phyloP scores from a whole-genome alignment of 192 early-diverging fungal genomes.

The Coemansia aciculifera region DNA sequence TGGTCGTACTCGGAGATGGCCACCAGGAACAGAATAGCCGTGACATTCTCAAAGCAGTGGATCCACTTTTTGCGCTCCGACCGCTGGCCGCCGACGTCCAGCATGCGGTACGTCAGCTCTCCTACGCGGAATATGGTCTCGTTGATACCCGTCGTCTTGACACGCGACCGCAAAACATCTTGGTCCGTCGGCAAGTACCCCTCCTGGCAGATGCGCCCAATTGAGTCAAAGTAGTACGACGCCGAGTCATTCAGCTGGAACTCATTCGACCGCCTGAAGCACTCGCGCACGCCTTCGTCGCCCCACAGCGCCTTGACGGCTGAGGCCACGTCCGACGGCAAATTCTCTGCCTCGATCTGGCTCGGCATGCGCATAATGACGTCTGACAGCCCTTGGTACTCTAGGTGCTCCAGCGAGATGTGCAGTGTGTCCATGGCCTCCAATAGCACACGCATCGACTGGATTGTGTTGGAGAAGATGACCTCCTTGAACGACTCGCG shows the following conservation, averaged over 20 bases:
- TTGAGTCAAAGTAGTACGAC: constrained; percentile 89
- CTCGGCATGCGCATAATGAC: constrained; percentile 79
- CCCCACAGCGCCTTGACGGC: constrained; percentile 71
- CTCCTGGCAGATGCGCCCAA: constrained; percentile 76
- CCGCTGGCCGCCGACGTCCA: constrained; percentile 98
- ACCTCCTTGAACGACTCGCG: constrained; percentile 70
- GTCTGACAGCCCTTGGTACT: constrained; percentile 68
- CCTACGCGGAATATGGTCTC: constrained; percentile 93
- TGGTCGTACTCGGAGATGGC: constrained; percentile 94
- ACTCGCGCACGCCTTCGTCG: constrained; percentile 64
- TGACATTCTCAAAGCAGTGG: constrained; percentile 98
- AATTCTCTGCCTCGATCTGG: constrained; percentile 77
- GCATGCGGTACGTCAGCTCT: constrained; percentile 88
- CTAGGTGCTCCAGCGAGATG: constrained; percentile 67
- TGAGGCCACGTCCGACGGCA: constrained; percentile 68
- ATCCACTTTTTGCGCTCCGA: constrained; percentile 99
- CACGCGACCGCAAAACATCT: constrained; percentile 93
- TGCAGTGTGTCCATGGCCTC: constrained; percentile 74
- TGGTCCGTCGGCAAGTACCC: constrained; percentile 88
- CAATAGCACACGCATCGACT: constrained; percentile 76
- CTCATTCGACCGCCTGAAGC: constrained; percentile 72
- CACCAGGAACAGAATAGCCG: constrained; percentile 94
- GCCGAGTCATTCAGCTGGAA: constrained; percentile 93
- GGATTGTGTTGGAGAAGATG: constrained; percentile 85
- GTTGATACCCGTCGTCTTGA: constrained; percentile 96